Evolutionary conservation across 345 rosid genomes (phyloP).

Genomic region (Pistacia integerrima): DNA sequence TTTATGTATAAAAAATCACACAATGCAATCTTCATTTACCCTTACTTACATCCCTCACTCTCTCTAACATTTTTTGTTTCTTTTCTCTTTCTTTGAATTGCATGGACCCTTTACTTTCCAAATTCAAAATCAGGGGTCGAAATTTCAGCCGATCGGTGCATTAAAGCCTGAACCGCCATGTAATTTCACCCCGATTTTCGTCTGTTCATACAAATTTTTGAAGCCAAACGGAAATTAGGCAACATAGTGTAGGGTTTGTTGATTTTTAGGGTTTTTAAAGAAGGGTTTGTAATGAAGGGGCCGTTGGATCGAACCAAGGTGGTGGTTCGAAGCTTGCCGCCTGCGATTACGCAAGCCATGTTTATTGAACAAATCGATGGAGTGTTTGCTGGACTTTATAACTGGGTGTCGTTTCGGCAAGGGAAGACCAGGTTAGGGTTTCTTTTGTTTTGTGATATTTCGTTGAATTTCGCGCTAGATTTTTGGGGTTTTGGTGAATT

Average conservation of each 20-base stretch:
- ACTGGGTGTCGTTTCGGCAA: conserved; percentile 61
- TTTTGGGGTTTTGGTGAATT: background rate
- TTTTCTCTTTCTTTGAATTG: background rate
- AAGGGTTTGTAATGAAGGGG: conserved; percentile 52
- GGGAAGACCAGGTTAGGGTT: conserved; percentile 63
- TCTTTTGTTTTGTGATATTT: background rate
- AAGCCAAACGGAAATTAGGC: background rate
- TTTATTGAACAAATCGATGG: conserved; percentile 58
- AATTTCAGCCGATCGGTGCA: conserved; percentile 17
- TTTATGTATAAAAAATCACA: background rate
- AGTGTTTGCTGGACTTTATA: conserved; percentile 58
- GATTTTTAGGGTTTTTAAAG: conserved; percentile 39
- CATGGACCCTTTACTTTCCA: conserved; percentile 12
- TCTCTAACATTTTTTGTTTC: background rate
- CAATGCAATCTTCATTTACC: background rate
- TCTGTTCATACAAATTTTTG: background rate
- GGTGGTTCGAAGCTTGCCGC: conserved; percentile 76
- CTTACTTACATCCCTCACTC: background rate
- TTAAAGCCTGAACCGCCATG: conserved; percentile 28
- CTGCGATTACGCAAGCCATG: conserved; percentile 48
- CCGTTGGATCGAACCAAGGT: conserved; percentile 67
- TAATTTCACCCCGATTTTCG: conserved; percentile 27
- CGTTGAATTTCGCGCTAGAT: background rate
- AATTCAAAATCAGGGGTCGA: conserved; percentile 18
- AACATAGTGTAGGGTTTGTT: conserved; percentile 20